phyloP scores from a whole-genome alignment of 2,329 filamentous ascomycete genomes.

The Cadophora sp. region DNA sequence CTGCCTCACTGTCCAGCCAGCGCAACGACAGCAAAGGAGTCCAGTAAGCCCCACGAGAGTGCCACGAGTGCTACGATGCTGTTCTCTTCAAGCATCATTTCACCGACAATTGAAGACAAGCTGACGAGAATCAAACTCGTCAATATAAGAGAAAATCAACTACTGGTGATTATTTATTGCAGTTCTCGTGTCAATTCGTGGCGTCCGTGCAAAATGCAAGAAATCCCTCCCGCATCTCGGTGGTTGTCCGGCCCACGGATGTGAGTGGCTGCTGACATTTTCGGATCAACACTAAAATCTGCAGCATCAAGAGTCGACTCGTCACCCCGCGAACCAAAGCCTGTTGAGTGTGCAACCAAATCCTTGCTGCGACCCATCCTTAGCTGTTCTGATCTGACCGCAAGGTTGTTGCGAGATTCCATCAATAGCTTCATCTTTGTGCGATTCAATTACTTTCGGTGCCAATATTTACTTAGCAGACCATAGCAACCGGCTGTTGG shows the following conservation, averaged over 20 bases:
- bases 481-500: not conserved
- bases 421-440: slow-evolving; percentile 12
- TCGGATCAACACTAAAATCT: slow-evolving; percentile 13
- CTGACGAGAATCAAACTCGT: not conserved
- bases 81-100: not conserved
- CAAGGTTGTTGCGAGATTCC: not conserved
- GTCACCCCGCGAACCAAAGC: slow-evolving; percentile 15
- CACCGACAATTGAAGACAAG: not conserved
- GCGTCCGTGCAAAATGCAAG: slow-evolving; percentile 1
- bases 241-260: slow-evolving; percentile 9
- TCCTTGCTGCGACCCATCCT: slow-evolving; percentile 11
- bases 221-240: not conserved
- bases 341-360: not conserved
- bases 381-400: not conserved
- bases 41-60: no score
- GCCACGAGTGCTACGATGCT: no score
- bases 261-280: not conserved
- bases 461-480: not conserved
- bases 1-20: not conserved
- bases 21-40: not conserved
- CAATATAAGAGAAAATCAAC: not conserved
- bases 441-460: not conserved
- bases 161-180: not conserved
- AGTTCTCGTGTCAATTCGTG: not conserved
- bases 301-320: slow-evolving; percentile 14